Evolutionary conservation across 2,329 filamentous ascomycete species (phyloP).

Genomic region (Verticillium klebahnii): DNA sequence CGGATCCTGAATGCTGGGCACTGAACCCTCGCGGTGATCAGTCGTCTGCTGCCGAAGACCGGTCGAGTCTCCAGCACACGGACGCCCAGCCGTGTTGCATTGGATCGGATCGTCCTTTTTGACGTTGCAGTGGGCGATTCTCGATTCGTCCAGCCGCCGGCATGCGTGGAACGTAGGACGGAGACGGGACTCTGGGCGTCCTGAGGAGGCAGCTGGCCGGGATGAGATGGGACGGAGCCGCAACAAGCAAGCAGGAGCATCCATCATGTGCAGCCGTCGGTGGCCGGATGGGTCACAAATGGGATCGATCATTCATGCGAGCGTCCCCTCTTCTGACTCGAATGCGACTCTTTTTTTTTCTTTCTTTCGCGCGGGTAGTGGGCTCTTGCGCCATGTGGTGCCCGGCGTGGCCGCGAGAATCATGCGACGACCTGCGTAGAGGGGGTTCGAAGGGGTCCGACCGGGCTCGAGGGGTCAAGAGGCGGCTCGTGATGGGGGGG

Average conservation of each 20-base stretch:
- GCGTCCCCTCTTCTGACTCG: neutral
- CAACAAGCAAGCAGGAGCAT: neutral
- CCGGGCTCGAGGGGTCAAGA: neutral
- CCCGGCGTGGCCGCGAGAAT: neutral
- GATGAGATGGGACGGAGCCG: neutral
- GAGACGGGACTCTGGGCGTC: neutral
- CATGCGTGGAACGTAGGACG: neutral
- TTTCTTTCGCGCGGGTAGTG: neutral
- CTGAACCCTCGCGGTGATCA: neutral
- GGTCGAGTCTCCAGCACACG: neutral
- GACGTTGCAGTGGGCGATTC: neutral
- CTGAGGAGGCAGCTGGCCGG: neutral
- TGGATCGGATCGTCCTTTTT: neutral
- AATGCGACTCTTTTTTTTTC: neutral
- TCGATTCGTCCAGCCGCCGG: neutral
- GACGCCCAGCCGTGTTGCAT: neutral
- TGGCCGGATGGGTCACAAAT: neutral
- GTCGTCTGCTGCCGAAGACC: neutral
- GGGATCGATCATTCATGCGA: slow-evolving; percentile 1
- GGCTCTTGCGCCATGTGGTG: neutral
- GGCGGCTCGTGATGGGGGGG: neutral
- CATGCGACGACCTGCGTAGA: neutral
- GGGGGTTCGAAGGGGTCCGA: neutral
- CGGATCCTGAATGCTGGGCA: neutral
- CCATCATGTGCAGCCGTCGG: neutral